These are phyloP conservation scores for Colletotrichum salicis DNA, from an alignment of 2,329 filamentous ascomycete genomes.

Conservation along the genomic window DNA sequence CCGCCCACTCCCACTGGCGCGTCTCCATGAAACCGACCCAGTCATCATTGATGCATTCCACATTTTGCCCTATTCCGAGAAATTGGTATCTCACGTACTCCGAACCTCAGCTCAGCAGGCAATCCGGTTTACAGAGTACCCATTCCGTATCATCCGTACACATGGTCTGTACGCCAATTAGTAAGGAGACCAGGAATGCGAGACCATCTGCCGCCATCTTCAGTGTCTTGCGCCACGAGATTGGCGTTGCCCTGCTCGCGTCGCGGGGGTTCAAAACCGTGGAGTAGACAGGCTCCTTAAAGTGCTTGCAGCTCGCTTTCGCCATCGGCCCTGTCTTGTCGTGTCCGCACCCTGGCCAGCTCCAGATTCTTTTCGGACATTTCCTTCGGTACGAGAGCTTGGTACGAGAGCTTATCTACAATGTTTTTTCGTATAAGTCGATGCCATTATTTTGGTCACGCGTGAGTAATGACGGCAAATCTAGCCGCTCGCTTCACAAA, in stretches of 20 bases:
- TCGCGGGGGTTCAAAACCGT: conserved; percentile 1
- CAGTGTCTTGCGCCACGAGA: conserved; percentile 8
- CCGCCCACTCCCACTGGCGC: neutral
- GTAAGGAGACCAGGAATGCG: neutral
- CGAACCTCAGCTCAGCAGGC: too few species aligned
- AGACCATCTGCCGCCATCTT: neutral
- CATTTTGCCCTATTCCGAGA: neutral
- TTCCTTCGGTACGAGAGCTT: neutral
- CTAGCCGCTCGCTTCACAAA: neutral
- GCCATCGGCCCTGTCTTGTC: neutral
- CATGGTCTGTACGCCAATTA: neutral
- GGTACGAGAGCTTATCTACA: neutral
- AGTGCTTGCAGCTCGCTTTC: conserved; percentile 32
- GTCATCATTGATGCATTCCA: neutral
- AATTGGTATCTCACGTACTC: neutral
- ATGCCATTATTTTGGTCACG: neutral
- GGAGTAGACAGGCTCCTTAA: conserved; percentile 20
- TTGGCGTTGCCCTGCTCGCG: conserved; percentile 3
- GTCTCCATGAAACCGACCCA: neutral
- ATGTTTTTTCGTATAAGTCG: neutral
- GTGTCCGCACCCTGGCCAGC: neutral
- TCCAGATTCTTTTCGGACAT: neutral
- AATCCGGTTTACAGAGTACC: too few species aligned
- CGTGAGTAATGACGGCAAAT: neutral
- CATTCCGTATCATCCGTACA: too few species aligned